Evolutionary conservation across 768 basidiomycete genomes (phyloP), one percentile per base, ranked within the genome.

Genomic region (Amanita pallidorosea): DNA sequence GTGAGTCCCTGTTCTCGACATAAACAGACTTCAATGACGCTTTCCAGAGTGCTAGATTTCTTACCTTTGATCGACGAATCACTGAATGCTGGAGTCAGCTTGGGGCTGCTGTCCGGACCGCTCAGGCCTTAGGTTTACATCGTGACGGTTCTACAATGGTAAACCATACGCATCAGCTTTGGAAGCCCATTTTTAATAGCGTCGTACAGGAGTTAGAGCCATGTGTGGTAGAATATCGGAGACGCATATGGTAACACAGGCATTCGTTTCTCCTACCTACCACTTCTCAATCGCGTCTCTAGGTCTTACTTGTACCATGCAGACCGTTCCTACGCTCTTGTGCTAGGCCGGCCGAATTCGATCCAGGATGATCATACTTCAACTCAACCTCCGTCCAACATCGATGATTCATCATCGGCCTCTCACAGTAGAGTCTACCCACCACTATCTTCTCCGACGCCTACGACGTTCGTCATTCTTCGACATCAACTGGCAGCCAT

Each of bases 81-180:
- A 93, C 92, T 7, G 93, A 96, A 67, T 93, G 92, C 60, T 97
- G 93, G 91, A 91, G 88, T 62, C 91, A 95, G 60, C 72, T 97
- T 15, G 93, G 93, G 33, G 92, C 93, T 5, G 90, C 90, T 44
- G 84, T 97, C 12, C 70, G 92, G 53, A 96, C 93, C 29, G 93
- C 92, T 7, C 92, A 95, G 60, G 93, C 93, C 3, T 79, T 97
- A 18, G 94, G 93, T 7, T 67, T 97, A 33, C 93, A 96, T 67
- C 77, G 93, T 46, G 93, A 97, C 65, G 88, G 87, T 8, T 77
- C 83, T 1, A 81, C 80, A 31, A 81, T 89, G 72, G 89, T 92
- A 60, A 61, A 79, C 56, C 4, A 38, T 31, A 17, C 5, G 1
- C 25, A 17, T 17, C 38, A 23, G n/a, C 54, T 18, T 29, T n/a